A percentile compares a stretch with the other conserved stretches of the same genome.
Conservation (phyloP, 331 rosid genomes). For the Phaseolus coccineus region DNA sequence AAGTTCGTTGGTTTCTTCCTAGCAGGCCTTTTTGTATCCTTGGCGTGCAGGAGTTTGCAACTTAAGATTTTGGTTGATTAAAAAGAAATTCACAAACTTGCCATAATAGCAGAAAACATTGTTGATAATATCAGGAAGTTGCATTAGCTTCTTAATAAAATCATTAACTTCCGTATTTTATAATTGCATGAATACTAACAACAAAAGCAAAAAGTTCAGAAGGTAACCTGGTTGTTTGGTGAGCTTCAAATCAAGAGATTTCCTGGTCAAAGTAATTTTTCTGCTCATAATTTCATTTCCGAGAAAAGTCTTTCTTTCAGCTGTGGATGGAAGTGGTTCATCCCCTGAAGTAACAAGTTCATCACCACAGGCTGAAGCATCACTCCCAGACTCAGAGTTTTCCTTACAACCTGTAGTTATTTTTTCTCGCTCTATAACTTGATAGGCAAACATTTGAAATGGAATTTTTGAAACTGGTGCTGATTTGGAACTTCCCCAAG, state of each 20-base stretch:
- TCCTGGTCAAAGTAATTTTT: constrained; percentile 52
- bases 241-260: constrained; percentile 53
- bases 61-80: not conserved
- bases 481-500: constrained; percentile 59
- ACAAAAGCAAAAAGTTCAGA: constrained; percentile 1
- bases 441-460: constrained; percentile 80
- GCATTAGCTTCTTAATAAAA: constrained; percentile 28
- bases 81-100: not conserved
- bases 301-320: constrained; percentile 58
- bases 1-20: constrained; percentile 13
- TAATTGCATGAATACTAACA: constrained; percentile 21
- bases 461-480: constrained; percentile 65
- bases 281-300: constrained; percentile 51
- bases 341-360: constrained; percentile 61
- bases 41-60: constrained; percentile 23
- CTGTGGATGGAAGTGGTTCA: constrained; percentile 56
- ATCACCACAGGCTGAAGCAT: constrained; percentile 77
- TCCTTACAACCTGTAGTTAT: constrained; percentile 50
- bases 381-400: constrained; percentile 81
- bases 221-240: constrained; percentile 64
- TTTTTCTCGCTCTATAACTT: constrained; percentile 65
- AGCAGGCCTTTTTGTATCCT: constrained; percentile 31
- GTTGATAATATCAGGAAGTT: not conserved
- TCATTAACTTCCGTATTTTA: constrained; percentile 15
- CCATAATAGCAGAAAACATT: not conserved